These are phyloP conservation scores for Euphrasia arctica DNA, from an alignment of 305 asterid species.

Conservation along the genomic window DNA sequence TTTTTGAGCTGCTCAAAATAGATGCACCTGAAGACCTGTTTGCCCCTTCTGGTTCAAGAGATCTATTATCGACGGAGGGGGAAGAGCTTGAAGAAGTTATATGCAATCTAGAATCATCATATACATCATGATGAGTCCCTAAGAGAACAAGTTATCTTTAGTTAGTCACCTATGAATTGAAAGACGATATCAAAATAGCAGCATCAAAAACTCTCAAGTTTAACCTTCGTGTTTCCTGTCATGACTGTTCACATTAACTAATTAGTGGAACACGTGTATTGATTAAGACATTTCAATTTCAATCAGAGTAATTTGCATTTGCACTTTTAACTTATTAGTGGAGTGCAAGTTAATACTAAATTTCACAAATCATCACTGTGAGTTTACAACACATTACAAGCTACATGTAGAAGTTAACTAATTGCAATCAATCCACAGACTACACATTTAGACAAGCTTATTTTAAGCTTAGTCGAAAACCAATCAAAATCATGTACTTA, in stretches of 20 bases:
- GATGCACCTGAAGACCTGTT: slow-evolving; percentile 43
- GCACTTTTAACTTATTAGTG: slow-evolving; percentile 8
- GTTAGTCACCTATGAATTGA: slow-evolving; percentile 20
- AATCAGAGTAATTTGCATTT: slow-evolving; percentile 1
- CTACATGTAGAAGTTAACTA: background rate
- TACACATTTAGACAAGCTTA: background rate
- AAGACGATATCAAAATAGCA: slow-evolving; percentile 20
- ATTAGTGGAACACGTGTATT: slow-evolving; percentile 20
- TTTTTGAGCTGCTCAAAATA: slow-evolving; percentile 44
- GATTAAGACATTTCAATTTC: slow-evolving; percentile 16
- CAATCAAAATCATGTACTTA: slow-evolving; percentile 1
- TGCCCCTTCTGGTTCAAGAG: slow-evolving; percentile 63
- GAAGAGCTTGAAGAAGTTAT: slow-evolving; percentile 48
- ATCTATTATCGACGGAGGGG: slow-evolving; percentile 50
- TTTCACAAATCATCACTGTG: slow-evolving; percentile 15
- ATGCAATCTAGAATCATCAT: slow-evolving; percentile 68
- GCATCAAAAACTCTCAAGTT: slow-evolving; percentile 21
- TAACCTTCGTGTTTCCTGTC: slow-evolving; percentile 14
- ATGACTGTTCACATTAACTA: slow-evolving; percentile 13
- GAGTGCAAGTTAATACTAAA: background rate
- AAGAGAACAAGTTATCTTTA: slow-evolving; percentile 26
- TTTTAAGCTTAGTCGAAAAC: slow-evolving; percentile 14
- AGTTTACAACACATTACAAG: slow-evolving; percentile 16
- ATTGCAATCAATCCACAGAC: slow-evolving; percentile 8
- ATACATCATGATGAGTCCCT: slow-evolving; percentile 63